Evolutionary conservation across 805 yeast genomes (phyloP).

Genomic region (Tanozyma kutaoensis): DNA sequence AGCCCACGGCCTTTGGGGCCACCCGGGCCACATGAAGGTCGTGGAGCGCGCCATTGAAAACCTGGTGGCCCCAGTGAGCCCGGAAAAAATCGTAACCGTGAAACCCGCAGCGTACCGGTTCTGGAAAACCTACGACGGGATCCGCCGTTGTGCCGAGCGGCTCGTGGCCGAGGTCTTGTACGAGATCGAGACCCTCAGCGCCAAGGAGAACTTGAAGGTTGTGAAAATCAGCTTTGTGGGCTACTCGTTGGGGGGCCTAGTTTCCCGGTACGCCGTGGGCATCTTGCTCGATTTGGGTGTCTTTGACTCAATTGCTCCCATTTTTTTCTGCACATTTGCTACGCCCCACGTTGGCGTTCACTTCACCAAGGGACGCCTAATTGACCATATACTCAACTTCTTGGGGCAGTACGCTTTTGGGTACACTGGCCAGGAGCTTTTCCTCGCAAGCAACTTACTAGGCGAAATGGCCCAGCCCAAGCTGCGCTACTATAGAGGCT

Average conservation of each 20-base stretch:
- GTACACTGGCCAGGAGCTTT: constrained; percentile 20
- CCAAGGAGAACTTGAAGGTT: constrained; percentile 9
- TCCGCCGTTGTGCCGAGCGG: constrained; percentile 19
- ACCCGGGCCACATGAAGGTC: constrained; percentile 51
- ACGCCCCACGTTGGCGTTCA: constrained; percentile 55
- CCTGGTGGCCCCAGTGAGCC: constrained; percentile 10
- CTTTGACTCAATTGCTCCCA: constrained; percentile 42
- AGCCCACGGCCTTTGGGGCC: constrained; percentile 60
- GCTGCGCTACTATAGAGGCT: constrained; percentile 38
- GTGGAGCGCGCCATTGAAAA: constrained; percentile 33
- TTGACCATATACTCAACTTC: constrained; percentile 18
- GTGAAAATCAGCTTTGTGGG: constrained; percentile 64
- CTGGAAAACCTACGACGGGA: constrained; percentile 32
- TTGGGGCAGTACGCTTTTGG: constrained; percentile 24
- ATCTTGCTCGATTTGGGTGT: constrained; percentile 38
- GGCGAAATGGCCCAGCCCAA: constrained; percentile 39
- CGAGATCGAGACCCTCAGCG: constrained; percentile 24
- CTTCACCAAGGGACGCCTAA: constrained; percentile 18
- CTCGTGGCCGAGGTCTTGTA: constrained; percentile 23
- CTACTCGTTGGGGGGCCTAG: constrained; percentile 81
- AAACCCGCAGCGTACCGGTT: constrained; percentile 27
- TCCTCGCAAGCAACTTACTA: constrained; percentile 28
- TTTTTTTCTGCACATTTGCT: constrained; percentile 38
- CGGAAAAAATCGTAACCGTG: constrained; percentile 18
- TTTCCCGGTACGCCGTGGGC: constrained; percentile 74